Percentiles rank a stretch among this genome's conserved stretches.
phyloP scores from a whole-genome alignment of 257 asterid species.

The Sherardia arvensis region DNA sequence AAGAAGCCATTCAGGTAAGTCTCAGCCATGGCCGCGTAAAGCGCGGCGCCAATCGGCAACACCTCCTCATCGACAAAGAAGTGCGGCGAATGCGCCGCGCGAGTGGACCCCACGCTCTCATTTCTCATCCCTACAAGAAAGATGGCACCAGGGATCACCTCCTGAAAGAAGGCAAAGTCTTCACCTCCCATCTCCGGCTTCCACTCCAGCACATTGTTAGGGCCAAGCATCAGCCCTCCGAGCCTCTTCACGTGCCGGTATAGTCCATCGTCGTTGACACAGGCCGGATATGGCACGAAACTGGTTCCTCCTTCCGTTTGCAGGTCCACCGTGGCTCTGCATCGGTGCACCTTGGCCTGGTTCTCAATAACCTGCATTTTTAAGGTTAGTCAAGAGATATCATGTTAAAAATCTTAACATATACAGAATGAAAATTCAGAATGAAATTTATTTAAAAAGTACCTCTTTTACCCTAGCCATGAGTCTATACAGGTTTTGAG shows the following conservation, averaged over 20 bases:
- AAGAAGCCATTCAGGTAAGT: slow-evolving; percentile 23
- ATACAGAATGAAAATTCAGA: too few relatives aligned
- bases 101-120: slow-evolving; percentile 48
- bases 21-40: slow-evolving; percentile 35
- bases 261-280: slow-evolving; percentile 42
- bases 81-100: slow-evolving; percentile 62
- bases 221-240: slow-evolving; percentile 52
- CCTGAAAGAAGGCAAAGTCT: slow-evolving; percentile 72
- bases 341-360: slow-evolving; percentile 55
- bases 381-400: background rate
- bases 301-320: slow-evolving; percentile 25
- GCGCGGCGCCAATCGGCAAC: slow-evolving; percentile 68
- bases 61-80: slow-evolving; percentile 69
- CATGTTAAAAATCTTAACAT: too few relatives aligned
- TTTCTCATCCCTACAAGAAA: slow-evolving; percentile 53
- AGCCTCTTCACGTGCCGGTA: slow-evolving; percentile 48
- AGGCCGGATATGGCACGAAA: slow-evolving; percentile 55
- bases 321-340: slow-evolving; percentile 45
- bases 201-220: slow-evolving; percentile 31
- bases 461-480: slow-evolving; percentile 78
- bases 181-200: slow-evolving; percentile 65
- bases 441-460: background rate
- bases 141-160: slow-evolving; percentile 64
- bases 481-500: slow-evolving; percentile 57
- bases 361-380: slow-evolving; percentile 54